A percentile compares a stretch with the other conserved stretches of the same genome.
phyloP scores from a whole-genome alignment of 2,329 filamentous ascomycete genomes.

The Cladosporium colombiae region DNA sequence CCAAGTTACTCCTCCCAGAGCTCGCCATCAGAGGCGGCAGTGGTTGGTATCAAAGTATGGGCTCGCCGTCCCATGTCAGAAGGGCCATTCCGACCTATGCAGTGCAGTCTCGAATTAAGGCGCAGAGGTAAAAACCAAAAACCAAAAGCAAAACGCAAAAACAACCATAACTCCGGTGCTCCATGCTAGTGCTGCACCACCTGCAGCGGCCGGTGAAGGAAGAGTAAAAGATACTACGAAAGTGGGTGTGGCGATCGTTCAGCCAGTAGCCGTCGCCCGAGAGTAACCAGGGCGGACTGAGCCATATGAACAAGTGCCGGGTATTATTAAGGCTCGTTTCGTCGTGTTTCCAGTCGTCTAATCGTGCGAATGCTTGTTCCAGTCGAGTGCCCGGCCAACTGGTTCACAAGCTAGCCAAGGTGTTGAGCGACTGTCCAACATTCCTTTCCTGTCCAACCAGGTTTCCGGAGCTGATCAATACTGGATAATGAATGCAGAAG shows the following conservation, averaged over 20 bases:
- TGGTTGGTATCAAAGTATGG: constrained; percentile 3
- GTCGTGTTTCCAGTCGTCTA: constrained; percentile 6
- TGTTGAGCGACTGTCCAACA: constrained; percentile 19
- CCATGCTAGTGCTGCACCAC: constrained; percentile 7
- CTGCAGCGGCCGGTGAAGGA: neutral
- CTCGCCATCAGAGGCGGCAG: neutral
- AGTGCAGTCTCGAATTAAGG: constrained; percentile 12
- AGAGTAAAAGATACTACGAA: constrained; percentile 12
- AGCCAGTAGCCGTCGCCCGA: constrained; percentile 4
- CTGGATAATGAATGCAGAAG: constrained; percentile 2
- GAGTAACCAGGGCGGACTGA: neutral
- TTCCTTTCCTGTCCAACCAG: constrained; percentile 10
- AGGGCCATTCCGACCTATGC: neutral
- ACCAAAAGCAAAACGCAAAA: neutral
- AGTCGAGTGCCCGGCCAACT: neutral
- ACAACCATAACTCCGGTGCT: neutral
- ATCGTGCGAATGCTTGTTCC: constrained; percentile 5
- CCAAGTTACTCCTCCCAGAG: constrained; percentile 9
- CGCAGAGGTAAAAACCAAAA: neutral
- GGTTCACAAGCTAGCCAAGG: constrained; percentile 11
- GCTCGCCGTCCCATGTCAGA: neutral
- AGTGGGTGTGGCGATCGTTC: constrained; percentile 13
- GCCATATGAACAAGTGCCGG: constrained; percentile 4
- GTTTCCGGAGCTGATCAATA: constrained; percentile 5
- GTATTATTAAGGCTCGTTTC: constrained; percentile 19